These are phyloP conservation scores for Cryphonectria japonica DNA, from an alignment of 2,329 filamentous ascomycete genomes.

Conservation along the genomic window DNA sequence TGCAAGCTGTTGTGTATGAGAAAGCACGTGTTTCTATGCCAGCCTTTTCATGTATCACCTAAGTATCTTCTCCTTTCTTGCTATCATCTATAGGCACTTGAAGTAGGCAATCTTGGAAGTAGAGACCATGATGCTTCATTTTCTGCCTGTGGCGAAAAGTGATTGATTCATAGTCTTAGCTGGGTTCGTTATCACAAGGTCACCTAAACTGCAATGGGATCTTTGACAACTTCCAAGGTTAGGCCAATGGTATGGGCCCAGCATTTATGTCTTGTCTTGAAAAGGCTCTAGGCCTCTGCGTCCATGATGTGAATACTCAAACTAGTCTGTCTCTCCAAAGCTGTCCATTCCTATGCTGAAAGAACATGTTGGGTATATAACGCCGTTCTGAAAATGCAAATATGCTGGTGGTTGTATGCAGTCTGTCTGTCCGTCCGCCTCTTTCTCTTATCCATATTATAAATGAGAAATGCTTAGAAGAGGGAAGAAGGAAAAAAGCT, in stretches of 20 bases:
- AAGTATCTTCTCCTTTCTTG: not conserved
- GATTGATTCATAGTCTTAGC: not conserved
- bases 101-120: not conserved
- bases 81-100: not conserved
- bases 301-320: not conserved
- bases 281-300: not conserved
- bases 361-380: conserved; percentile 19
- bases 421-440: conserved; percentile 1
- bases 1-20: not conserved
- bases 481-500: not conserved
- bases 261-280: not conserved
- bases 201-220: not conserved
- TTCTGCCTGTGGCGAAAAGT: not conserved
- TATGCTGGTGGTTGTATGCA: conserved; percentile 12
- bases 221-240: no score
- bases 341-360: not conserved
- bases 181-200: not conserved
- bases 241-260: not conserved
- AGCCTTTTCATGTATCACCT: not conserved
- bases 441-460: not conserved
- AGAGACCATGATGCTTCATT: not conserved
- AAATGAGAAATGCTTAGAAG: not conserved
- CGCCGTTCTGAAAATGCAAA: conserved; percentile 21
- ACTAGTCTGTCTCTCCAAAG: not conserved
- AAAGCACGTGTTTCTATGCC: not conserved